Evolutionary conservation across 2,329 filamentous ascomycete genomes (phyloP).

Genomic region (Gnomoniopsis smithogilvyi): DNA sequence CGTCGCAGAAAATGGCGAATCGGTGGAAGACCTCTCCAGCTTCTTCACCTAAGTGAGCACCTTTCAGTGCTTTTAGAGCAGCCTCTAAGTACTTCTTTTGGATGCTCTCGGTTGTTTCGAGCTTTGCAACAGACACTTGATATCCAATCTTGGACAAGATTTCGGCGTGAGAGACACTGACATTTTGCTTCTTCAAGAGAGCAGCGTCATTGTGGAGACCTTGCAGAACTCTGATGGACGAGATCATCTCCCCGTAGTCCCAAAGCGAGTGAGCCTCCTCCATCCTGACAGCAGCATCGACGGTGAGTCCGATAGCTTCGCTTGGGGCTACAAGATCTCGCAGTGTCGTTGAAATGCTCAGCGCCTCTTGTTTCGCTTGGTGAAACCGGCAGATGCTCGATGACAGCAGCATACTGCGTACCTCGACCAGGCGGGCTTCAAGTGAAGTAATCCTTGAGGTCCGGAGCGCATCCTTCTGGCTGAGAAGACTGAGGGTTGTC

Average conservation of each 20-base stretch:
- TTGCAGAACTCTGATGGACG: slow-evolving; percentile 86
- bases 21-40: slow-evolving; percentile 90
- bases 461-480: slow-evolving; percentile 64
- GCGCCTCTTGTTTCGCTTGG: slow-evolving; percentile 77
- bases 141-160: slow-evolving; percentile 84
- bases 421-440: slow-evolving; percentile 68
- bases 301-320: slow-evolving; percentile 65
- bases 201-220: slow-evolving; percentile 58
- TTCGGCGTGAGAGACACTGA: slow-evolving; percentile 71
- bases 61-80: slow-evolving; percentile 77
- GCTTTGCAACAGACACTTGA: slow-evolving; percentile 81
- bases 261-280: slow-evolving; percentile 89
- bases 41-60: slow-evolving; percentile 63
- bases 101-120: slow-evolving; percentile 89
- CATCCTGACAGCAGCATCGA: slow-evolving; percentile 73
- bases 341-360: slow-evolving; percentile 82
- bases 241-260: slow-evolving; percentile 87
- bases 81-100: slow-evolving; percentile 82
- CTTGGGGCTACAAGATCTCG: slow-evolving; percentile 72
- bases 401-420: slow-evolving; percentile 72
- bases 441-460: slow-evolving; percentile 58
- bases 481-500: slow-evolving; percentile 76
- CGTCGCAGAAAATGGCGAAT: slow-evolving; percentile 92
- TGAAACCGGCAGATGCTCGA: slow-evolving; percentile 76
- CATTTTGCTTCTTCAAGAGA: slow-evolving; percentile 64